Evolutionary conservation across 2,329 filamentous ascomycete genomes (phyloP), one percentile per base, ranked within the genome.

Genomic region (Sordariomycetes sp.): DNA sequence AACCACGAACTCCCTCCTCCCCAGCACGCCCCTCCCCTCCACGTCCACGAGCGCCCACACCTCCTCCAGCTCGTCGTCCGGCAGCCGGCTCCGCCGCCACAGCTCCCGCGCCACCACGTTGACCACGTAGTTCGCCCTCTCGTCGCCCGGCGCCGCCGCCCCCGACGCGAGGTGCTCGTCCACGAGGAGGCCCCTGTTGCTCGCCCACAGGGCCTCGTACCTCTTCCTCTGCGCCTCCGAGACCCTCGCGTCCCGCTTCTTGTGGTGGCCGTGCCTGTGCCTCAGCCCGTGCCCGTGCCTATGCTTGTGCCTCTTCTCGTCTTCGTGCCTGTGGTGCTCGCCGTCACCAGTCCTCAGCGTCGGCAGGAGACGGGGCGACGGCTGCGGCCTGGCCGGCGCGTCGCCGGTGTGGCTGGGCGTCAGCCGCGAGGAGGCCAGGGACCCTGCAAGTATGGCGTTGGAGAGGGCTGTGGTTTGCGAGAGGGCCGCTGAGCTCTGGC

Each of bases 161-260:
- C 6, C 11, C 28, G 28, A 34, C 14, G 28, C 7, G 37, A 34
- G 37, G 46, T 46, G 18, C n/a, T 25, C 6, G 18, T 71, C 64
- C 2, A 79, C 67, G 10, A 82, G 71, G 0, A 83, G 60, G 0
- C 89, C 89, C 54, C 84, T 82, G 65, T 94, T 94, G 50, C 88
- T 89, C 1, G 89, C 89, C 88, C 89, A 94, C 1, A 94, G 81
- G 2, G 87, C 89, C 69, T 93, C 89, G 69, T 94, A 94, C 1
- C 89, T 79, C 66, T 88, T 88, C n/a, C 87, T 77, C 66, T 94
- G 88, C 5, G 82, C 76, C 54, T 82, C 79, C 0, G 86, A 89
- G 50, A 94, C 81, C 61, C 83, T 78, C 63, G 92, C 88, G 50
- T 88, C 81, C 89, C 89, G 94, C 7, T 88, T 81, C 65, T 93